phyloP scores from a whole-genome alignment of 148 eudicot genomes.

The Chenopodium suecicum region DNA sequence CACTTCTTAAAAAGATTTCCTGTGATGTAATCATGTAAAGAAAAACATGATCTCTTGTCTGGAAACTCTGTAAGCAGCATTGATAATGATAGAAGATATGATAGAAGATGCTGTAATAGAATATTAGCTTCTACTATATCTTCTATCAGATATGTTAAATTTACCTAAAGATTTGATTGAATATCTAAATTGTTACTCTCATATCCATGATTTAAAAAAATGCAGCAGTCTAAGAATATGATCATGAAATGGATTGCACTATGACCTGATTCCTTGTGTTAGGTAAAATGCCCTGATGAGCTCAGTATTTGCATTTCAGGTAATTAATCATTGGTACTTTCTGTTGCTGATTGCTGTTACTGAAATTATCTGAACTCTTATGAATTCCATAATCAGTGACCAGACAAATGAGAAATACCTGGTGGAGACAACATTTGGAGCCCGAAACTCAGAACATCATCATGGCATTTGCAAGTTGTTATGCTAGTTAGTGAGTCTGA shows the following conservation, averaged over 20 bases:
- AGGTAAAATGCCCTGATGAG: neutral
- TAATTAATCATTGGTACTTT: neutral
- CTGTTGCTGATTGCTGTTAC: neutral
- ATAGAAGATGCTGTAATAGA: no score
- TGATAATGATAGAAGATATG: no score
- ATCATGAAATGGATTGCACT: neutral
- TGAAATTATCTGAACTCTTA: neutral
- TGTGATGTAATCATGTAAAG: neutral
- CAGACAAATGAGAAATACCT: neutral
- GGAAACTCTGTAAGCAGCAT: neutral
- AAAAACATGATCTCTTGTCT: neutral
- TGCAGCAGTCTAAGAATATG: neutral
- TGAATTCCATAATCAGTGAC: neutral
- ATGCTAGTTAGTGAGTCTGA: neutral
- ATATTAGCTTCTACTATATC: no score
- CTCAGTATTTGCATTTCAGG: neutral
- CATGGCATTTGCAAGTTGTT: slow-evolving; percentile 5
- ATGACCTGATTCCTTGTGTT: neutral
- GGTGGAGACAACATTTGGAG: neutral
- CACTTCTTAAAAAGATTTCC: neutral
- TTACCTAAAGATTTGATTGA: neutral
- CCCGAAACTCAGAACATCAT: neutral
- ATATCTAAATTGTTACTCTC: neutral
- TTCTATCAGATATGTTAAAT: neutral
- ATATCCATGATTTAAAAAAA: neutral